These are phyloP conservation scores for Apiospora arundinis DNA, from an alignment of 2,329 filamentous ascomycete genomes.

Conservation along the genomic window DNA sequence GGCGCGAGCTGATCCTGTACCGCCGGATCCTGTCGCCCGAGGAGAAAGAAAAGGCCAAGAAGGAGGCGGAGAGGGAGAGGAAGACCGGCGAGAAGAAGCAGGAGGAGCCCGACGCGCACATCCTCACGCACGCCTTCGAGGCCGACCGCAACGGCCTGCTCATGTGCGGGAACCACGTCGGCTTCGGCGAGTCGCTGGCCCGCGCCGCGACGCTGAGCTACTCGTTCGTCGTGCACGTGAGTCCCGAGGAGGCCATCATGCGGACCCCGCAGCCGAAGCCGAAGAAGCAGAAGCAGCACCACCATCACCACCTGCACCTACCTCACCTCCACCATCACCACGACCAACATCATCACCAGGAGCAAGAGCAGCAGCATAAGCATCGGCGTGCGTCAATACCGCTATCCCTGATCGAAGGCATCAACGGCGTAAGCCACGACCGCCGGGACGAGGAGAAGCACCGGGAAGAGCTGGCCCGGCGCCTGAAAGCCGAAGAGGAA, in stretches of 20 bases:
- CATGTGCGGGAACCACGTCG: conserved; percentile 57
- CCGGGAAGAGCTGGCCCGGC: too few species aligned
- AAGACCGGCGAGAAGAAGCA: neutral
- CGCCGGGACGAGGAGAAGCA: too few species aligned
- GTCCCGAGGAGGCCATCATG: conserved; percentile 56
- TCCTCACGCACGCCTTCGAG: conserved; percentile 56
- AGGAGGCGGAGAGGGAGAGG: neutral
- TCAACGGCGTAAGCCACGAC: too few species aligned
- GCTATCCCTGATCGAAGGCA: too few species aligned
- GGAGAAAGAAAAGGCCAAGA: neutral
- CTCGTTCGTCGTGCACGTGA: conserved; percentile 59
- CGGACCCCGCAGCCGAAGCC: neutral
- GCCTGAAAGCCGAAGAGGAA: too few species aligned
- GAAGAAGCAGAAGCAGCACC: neutral
- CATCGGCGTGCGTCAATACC: neutral
- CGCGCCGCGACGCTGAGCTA: conserved; percentile 56
- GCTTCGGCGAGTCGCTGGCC: conserved; percentile 50
- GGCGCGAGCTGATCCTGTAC: conserved; percentile 57
- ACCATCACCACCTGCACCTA: neutral
- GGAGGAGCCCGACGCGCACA: conserved; percentile 50
- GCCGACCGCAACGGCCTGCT: conserved; percentile 61
- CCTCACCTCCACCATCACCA: neutral
- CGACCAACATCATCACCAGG: neutral
- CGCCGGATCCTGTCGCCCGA: conserved; percentile 53
- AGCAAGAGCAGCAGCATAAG: neutral